Evolutionary conservation across 2,329 filamentous ascomycete species (phyloP).

Genomic region (Diaporthe velutina): DNA sequence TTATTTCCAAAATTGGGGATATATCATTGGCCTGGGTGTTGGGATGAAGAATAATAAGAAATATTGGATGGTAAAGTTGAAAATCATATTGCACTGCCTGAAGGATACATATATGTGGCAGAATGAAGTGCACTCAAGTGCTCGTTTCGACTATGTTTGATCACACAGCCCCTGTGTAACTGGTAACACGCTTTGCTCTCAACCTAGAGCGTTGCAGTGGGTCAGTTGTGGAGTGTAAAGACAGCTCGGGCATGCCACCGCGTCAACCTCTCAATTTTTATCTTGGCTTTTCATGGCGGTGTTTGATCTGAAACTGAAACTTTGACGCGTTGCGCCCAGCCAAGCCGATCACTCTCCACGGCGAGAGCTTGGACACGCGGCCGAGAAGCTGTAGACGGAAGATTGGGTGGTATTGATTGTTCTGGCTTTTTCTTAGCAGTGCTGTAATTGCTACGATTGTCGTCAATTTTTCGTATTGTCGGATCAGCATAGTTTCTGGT

Average conservation of each 20-base stretch:
- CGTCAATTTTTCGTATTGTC: background rate
- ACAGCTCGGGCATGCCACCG: background rate
- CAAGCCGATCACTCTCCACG: background rate
- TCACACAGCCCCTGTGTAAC: background rate
- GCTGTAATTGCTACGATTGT: too few relatives aligned
- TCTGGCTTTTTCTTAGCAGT: too few relatives aligned
- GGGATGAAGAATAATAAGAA: background rate
- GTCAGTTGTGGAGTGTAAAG: background rate
- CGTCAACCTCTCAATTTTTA: background rate
- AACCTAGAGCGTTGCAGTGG: background rate
- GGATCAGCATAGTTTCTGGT: background rate
- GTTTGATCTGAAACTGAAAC: constrained; percentile 21
- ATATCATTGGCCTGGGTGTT: background rate
- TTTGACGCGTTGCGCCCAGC: constrained; percentile 12
- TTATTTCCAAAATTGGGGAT: background rate
- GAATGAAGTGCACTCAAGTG: background rate
- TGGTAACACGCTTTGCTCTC: background rate
- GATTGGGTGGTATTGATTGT: background rate
- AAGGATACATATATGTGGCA: background rate
- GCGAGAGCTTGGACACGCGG: background rate
- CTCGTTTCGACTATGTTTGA: constrained; percentile 14
- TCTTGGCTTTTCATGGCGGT: constrained; percentile 19
- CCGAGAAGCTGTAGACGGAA: background rate
- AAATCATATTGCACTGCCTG: background rate
- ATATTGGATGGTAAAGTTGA: background rate